These are phyloP conservation scores for Sergeia podlipaevii DNA, from an alignment of 208 protist genomes.

Conservation along the genomic window DNA sequence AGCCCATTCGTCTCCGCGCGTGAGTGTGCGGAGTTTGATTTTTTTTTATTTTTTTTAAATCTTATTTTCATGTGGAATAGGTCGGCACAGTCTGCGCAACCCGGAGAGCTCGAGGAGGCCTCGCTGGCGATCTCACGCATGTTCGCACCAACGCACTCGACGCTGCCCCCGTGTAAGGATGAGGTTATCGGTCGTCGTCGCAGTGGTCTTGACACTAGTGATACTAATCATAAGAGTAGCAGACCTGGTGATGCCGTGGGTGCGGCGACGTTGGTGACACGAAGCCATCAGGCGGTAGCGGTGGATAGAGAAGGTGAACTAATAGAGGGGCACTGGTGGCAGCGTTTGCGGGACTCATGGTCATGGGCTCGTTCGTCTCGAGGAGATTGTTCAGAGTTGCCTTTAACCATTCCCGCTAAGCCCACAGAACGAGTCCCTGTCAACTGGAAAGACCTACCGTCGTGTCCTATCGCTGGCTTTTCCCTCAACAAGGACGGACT, in stretches of 20 bases:
- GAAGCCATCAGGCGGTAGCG: no score
- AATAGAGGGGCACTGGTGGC: no score
- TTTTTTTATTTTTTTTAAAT: conserved; percentile 8
- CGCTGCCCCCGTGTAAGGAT: not conserved
- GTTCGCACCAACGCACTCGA: conserved; percentile 33
- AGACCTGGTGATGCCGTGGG: no score
- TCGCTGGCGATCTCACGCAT: conserved; percentile 29
- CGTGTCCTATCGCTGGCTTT: conserved; percentile 67
- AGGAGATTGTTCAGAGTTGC: not conserved
- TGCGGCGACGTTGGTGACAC: no score
- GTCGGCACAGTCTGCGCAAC: not conserved
- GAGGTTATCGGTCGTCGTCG: not conserved
- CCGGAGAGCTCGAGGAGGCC: conserved; percentile 18
- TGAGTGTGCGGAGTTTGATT: no score
- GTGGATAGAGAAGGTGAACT: no score
- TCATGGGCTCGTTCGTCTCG: no score
- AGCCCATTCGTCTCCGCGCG: no score
- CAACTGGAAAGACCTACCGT: conserved; percentile 26
- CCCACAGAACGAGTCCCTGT: not conserved
- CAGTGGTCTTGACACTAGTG: not conserved
- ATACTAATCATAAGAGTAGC: no score
- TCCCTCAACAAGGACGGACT: conserved; percentile 24
- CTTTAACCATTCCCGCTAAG: not conserved
- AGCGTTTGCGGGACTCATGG: no score
- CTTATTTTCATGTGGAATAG: conserved; percentile 1